These are phyloP conservation scores for Diaporthe velutina DNA, from an alignment of 2,329 filamentous ascomycete species.

Conservation along the genomic window DNA sequence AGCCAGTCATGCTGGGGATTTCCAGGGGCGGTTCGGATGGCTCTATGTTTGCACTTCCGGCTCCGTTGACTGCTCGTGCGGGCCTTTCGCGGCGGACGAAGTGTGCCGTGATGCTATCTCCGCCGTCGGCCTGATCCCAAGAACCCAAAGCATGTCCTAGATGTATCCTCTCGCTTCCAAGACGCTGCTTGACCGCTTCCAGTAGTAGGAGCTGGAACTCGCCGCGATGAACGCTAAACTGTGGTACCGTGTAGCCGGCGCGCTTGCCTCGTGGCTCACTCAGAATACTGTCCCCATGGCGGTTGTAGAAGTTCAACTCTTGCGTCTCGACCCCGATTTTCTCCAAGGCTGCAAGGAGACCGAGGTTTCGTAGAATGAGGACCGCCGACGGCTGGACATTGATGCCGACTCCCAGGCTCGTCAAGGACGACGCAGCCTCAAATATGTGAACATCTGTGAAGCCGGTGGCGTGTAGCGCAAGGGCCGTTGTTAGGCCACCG, in stretches of 20 bases:
- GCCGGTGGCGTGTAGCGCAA: slow-evolving; percentile 47
- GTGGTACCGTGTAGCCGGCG: slow-evolving; percentile 57
- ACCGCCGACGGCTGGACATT: slow-evolving; percentile 61
- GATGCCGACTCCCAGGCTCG: slow-evolving; percentile 59
- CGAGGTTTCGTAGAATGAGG: slow-evolving; percentile 57
- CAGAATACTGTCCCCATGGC: slow-evolving; percentile 57
- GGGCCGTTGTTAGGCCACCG: slow-evolving; percentile 45
- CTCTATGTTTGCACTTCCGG: not conserved
- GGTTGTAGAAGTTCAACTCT: slow-evolving; percentile 60
- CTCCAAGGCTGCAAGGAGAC: slow-evolving; percentile 54
- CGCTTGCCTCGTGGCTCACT: slow-evolving; percentile 55
- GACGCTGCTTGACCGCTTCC: slow-evolving; percentile 54
- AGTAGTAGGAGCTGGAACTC: slow-evolving; percentile 60
- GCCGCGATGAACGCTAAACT: slow-evolving; percentile 59
- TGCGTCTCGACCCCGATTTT: slow-evolving; percentile 55
- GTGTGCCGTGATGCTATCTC: slow-evolving; percentile 51
- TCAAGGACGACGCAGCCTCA: slow-evolving; percentile 55
- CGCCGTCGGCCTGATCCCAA: slow-evolving; percentile 51
- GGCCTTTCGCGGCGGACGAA: slow-evolving; percentile 48
- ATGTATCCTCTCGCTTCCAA: slow-evolving; percentile 54
- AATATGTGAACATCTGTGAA: slow-evolving; percentile 58
- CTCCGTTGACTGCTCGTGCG: slow-evolving; percentile 2
- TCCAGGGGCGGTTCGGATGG: slow-evolving; percentile 43
- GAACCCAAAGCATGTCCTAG: slow-evolving; percentile 53
- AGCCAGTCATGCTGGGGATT: slow-evolving; percentile 48